Percentiles rank a stretch among this genome's conserved stretches.
phyloP scores from a whole-genome alignment of 306 rosid genomes.

The Argentina anserina region DNA sequence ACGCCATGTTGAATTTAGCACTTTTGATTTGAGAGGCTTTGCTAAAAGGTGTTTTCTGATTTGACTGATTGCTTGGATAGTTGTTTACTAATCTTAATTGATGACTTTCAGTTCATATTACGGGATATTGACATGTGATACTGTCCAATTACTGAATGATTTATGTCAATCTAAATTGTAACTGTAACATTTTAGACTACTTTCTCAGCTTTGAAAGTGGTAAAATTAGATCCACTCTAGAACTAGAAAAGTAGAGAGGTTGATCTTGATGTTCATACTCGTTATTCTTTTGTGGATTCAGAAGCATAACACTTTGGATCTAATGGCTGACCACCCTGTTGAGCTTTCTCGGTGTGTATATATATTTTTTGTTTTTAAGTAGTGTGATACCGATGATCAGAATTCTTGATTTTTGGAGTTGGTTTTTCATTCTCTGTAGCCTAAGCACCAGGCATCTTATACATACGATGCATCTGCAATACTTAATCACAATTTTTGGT shows the following conservation, averaged over 20 bases:
- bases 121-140: background rate
- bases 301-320: background rate
- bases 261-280: background rate
- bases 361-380: background rate
- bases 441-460: background rate
- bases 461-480: constrained; percentile 16
- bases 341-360: background rate
- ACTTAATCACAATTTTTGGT: background rate
- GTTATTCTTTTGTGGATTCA: background rate
- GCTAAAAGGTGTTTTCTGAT: background rate
- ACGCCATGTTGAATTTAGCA: background rate
- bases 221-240: background rate
- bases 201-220: background rate
- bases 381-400: background rate
- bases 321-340: background rate
- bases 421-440: background rate
- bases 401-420: background rate
- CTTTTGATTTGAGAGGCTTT: background rate
- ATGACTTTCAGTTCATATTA: background rate
- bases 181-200: background rate
- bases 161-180: background rate
- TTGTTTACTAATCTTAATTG: background rate
- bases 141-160: background rate
- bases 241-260: background rate
- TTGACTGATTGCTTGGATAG: background rate